A percentile compares a stretch with the other conserved stretches of the same genome.
phyloP scores from a whole-genome alignment of 2,329 filamentous ascomycete genomes.

The Thielaviopsis cerberus region DNA sequence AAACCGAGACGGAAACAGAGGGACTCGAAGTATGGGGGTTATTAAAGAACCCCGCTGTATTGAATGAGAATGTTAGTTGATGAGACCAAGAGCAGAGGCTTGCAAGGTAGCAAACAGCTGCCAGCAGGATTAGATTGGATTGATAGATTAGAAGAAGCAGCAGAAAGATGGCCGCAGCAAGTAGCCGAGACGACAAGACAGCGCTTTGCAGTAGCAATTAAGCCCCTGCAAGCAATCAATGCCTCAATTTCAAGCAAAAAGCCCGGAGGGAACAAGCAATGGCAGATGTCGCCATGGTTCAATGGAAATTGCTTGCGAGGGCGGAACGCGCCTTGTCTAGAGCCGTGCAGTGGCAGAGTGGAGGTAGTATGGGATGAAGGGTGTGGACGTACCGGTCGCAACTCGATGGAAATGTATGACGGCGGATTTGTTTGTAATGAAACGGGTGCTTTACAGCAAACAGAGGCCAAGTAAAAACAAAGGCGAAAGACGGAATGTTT shows the following conservation, averaged over 20 bases:
- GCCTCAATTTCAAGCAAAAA: background rate
- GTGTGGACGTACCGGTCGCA: background rate
- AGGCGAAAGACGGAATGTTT: background rate
- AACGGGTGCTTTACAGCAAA: background rate
- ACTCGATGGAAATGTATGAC: background rate
- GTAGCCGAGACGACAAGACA: background rate
- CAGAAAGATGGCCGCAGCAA: background rate
- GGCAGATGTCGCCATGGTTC: background rate
- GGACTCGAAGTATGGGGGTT: conserved; percentile 4
- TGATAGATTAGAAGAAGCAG: background rate
- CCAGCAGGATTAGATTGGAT: too few relatives aligned
- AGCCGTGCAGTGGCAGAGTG: too few relatives aligned
- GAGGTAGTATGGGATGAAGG: background rate
- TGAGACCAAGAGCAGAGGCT: background rate
- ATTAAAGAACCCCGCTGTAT: conserved; percentile 7
- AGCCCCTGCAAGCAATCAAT: background rate
- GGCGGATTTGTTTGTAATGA: background rate
- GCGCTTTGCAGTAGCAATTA: background rate
- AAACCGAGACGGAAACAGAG: conserved; percentile 8
- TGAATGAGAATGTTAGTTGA: background rate
- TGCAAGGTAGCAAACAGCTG: too few relatives aligned
- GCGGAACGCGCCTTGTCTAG: background rate
- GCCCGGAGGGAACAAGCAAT: background rate
- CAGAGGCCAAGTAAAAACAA: background rate
- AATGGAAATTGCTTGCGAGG: background rate